These are phyloP conservation scores for Vachellia pachyceras DNA, from an alignment of 306 rosid species.

Conservation along the genomic window DNA sequence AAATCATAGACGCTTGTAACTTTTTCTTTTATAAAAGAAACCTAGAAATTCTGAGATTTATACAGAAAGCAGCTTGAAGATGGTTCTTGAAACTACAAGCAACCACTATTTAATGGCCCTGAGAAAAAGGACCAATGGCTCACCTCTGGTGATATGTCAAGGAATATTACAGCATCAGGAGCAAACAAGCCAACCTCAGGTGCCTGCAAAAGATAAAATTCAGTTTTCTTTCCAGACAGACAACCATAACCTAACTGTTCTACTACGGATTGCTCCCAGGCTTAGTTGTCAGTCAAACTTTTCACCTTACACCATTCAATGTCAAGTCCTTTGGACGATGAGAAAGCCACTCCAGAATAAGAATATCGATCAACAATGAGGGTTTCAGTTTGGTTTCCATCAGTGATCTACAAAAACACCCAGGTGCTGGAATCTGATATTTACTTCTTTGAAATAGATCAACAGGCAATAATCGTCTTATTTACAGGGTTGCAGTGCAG, in stretches of 20 bases:
- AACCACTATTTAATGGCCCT: conserved; percentile 28
- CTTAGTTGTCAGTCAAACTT: neutral
- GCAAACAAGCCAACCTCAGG: conserved; percentile 87
- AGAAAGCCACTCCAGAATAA: conserved; percentile 96
- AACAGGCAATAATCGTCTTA: neutral
- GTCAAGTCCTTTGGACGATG: conserved; percentile 87
- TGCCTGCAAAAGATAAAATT: conserved; percentile 58
- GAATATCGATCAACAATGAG: conserved; percentile 96
- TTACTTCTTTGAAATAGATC: neutral
- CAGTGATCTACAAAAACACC: conserved; percentile 59
- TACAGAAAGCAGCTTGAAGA: neutral
- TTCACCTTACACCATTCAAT: conserved; percentile 93
- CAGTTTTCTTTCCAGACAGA: conserved; percentile 23
- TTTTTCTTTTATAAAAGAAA: neutral
- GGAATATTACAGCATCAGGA: conserved; percentile 82
- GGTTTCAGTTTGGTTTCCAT: conserved; percentile 85
- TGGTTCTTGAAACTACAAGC: neutral
- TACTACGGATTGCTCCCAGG: neutral
- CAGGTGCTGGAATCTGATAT: conserved; percentile 1
- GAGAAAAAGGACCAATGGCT: conserved; percentile 21
- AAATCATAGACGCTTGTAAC: neutral
- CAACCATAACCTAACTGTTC: neutral
- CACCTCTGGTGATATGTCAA: conserved; percentile 91
- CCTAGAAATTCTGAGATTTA: neutral
- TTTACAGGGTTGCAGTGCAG: neutral